Evolutionary conservation across 768 basidiomycete species (phyloP).

Genomic region (Boletus reticulatus): DNA sequence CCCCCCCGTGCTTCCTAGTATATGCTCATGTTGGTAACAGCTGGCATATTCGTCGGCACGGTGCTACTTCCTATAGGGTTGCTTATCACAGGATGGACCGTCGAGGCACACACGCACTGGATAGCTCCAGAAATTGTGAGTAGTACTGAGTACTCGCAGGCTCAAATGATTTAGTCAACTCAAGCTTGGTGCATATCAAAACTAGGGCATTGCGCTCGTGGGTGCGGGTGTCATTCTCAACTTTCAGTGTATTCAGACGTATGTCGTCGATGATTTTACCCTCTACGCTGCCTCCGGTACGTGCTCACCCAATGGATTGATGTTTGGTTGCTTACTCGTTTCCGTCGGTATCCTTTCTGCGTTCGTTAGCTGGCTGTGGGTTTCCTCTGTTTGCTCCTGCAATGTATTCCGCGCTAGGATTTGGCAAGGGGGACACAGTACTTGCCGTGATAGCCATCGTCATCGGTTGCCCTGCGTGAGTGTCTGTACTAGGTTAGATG

Average conservation of each 20-base stretch:
- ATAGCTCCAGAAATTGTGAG: constrained; percentile 68
- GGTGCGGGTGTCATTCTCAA: constrained; percentile 59
- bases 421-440: constrained; percentile 67
- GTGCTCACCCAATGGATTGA: constrained; percentile 4
- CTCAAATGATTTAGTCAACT: neutral
- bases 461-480: constrained; percentile 56
- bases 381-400: constrained; percentile 78
- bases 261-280: constrained; percentile 66
- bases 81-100: constrained; percentile 70
- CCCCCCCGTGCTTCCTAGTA: neutral
- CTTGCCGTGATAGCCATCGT: constrained; percentile 56
- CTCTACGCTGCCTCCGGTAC: constrained; percentile 65
- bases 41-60: constrained; percentile 57
- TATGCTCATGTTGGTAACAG: constrained; percentile 33
- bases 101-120: constrained; percentile 60
- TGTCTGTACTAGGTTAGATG: neutral
- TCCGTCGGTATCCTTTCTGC: constrained; percentile 41
- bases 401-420: constrained; percentile 65
- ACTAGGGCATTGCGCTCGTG: constrained; percentile 54
- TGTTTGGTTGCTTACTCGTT: neutral
- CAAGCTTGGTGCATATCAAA: neutral
- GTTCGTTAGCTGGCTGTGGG: constrained; percentile 66
- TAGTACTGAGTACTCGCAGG: constrained; percentile 32
- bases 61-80: constrained; percentile 64
- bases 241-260: constrained; percentile 65